Base-by-base conservation (phyloP, 1,139 yeast species). In the Candida buenavistaensis region DNA sequence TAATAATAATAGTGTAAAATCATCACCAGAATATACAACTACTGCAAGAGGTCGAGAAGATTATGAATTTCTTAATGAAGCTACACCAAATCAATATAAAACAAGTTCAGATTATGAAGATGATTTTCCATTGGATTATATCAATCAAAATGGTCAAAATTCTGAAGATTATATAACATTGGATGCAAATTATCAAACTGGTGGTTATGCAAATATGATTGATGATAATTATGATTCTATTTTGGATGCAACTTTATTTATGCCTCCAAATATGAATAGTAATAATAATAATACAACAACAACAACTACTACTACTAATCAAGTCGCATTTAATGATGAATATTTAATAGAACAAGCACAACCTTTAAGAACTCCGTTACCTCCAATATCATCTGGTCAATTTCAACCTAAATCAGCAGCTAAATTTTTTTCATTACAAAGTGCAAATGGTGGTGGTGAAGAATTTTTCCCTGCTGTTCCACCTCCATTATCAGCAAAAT, bases 101-200 rank as follows among this genome's bases (percentile, higher is more conserved):
- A 37, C 45, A 5, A 37, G 39, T 10, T 46, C 54, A 1, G 60
- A 56, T 15, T 59, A 67, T 30, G 82, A 75, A 38, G 83, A 79
- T 44, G 88, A 81, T 48, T 81, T 82, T 55, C 88, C 89, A 2
- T 57, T 82, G 38, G 89, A 82, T 47, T 82, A 80, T 50, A 73
- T 82, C 48, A 32, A 26, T 24, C 28, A 33, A 13, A 10, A 23
- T 21, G 14, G 19, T 23, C 34, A 41, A 31, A 21, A 50, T 48
- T 15, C 33, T 23, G 58, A 55, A 23, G 72, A 66, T 20, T 66
- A 57, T 41, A 60, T 69, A 14, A 50, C 60, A 2, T 47, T 68
- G 30, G 74, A 68, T 33, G 43, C 64, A 6, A 54, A 51, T 41
- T 51, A 48, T 32, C 57, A 53, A 15, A 47, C 51, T n/a, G 54